phyloP scores from a whole-genome alignment of 2,329 filamentous ascomycete species.

The Colletotrichum sp. region DNA sequence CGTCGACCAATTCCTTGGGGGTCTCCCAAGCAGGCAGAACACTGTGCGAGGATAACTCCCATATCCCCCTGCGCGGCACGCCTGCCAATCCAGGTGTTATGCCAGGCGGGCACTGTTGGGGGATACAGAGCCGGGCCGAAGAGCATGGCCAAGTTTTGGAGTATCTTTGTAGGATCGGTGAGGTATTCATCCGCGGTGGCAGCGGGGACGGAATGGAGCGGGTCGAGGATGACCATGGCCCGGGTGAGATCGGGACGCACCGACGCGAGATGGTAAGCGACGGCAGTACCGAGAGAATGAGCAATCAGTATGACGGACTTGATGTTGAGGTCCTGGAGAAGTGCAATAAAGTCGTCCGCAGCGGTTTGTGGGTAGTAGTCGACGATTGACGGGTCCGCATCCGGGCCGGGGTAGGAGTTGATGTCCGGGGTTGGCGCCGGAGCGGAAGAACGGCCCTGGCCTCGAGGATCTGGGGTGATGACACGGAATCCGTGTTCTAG shows the following conservation, averaged over 20 bases:
- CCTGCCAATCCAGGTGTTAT: not conserved
- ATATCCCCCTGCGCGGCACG: not conserved
- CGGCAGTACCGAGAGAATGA: not conserved
- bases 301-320: not conserved
- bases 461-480: not conserved
- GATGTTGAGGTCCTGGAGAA: not conserved
- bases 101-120: not conserved
- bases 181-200: not conserved
- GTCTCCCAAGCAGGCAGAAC: not conserved
- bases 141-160: not conserved
- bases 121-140: not conserved
- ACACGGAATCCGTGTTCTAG: not conserved
- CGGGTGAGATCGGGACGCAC: not conserved
- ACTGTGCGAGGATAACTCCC: not conserved
- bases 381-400: not conserved
- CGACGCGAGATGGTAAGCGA: not conserved
- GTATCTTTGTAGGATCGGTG: not conserved
- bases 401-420: not conserved
- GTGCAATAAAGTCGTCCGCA: not conserved
- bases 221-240: not conserved
- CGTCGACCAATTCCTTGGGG: not conserved
- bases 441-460: not conserved
- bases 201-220: not conserved
- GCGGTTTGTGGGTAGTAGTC: slow-evolving; percentile 12
- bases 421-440: not conserved